Evolutionary conservation across 352 stramenopile genomes (phyloP).

Genomic region (Discostella stelligera): DNA sequence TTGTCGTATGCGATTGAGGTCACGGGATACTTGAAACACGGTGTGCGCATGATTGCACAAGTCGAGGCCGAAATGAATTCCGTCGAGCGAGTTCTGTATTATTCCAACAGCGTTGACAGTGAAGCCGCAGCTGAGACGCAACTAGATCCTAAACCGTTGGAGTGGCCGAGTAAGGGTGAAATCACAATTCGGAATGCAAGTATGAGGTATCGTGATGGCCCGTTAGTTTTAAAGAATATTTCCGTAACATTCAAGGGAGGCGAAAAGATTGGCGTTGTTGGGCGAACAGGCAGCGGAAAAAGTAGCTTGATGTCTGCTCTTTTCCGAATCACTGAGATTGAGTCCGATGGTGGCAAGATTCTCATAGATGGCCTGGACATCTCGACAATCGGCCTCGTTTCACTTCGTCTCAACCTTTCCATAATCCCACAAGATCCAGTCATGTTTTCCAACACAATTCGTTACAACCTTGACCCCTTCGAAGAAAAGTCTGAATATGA

Average conservation of each 20-base stretch:
- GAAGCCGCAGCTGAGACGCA: conserved; percentile 64
- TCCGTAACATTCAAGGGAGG: conserved; percentile 71
- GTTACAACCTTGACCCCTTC: conserved; percentile 89
- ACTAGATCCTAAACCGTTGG: conserved; percentile 52
- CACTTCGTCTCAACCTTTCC: conserved; percentile 71
- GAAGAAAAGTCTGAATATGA: conserved; percentile 83
- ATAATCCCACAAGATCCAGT: conserved; percentile 88
- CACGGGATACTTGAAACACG: conserved; percentile 79
- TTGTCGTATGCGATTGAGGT: conserved; percentile 79
- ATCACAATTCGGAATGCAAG: conserved; percentile 78
- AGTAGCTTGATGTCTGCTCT: conserved; percentile 81
- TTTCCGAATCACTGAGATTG: conserved; percentile 84
- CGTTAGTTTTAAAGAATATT: conserved; percentile 80
- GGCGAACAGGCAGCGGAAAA: conserved; percentile 83
- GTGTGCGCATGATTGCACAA: conserved; percentile 77
- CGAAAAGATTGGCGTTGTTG: conserved; percentile 79
- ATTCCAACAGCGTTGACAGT: conserved; percentile 80
- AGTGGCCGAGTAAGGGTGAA: conserved; percentile 80
- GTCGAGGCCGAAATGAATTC: conserved; percentile 86
- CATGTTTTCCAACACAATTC: conserved; percentile 86
- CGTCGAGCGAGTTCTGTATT: conserved; percentile 87
- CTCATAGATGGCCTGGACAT: conserved; percentile 91
- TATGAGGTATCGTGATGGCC: conserved; percentile 85
- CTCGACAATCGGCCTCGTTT: conserved; percentile 63
- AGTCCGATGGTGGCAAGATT: conserved; percentile 82